phyloP scores from a whole-genome alignment of 2,329 filamentous ascomycete genomes.

The Monosporascus sp. region DNA sequence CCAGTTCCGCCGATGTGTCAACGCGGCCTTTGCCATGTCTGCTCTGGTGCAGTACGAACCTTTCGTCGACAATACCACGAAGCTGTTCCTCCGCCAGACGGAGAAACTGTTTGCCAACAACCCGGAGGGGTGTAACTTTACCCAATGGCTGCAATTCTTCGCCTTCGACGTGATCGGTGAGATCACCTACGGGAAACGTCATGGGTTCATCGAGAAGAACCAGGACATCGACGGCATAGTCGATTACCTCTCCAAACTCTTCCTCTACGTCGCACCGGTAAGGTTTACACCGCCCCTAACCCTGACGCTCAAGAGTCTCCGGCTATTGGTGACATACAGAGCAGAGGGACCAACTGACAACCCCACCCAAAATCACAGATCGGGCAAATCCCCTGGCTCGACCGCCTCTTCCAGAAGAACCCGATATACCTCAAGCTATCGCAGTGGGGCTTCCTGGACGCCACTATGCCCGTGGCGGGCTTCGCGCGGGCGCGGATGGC shows the following conservation, averaged over 20 bases:
- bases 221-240: constrained; percentile 73
- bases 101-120: constrained; percentile 47
- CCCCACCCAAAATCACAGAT: constrained; percentile 35
- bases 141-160: constrained; percentile 71
- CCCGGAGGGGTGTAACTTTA: constrained; percentile 52
- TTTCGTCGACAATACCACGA: constrained; percentile 69
- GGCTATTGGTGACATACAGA: constrained; percentile 1
- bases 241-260: constrained; percentile 54
- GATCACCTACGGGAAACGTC: constrained; percentile 68
- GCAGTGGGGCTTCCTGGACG: constrained; percentile 60
- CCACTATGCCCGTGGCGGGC: constrained; percentile 65
- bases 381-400: constrained; percentile 69
- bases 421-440: constrained; percentile 64
- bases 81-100: constrained; percentile 62
- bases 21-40: constrained; percentile 72
- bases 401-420: constrained; percentile 68
- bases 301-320: constrained; percentile 1
- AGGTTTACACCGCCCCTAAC: constrained; percentile 18
- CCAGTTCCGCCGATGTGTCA: constrained; percentile 68
- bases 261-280: constrained; percentile 68
- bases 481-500: constrained; percentile 65
- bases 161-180: constrained; percentile 79
- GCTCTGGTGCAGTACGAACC: constrained; percentile 74
- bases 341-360: background rate
- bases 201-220: constrained; percentile 71